Evolutionary conservation across 2,329 filamentous ascomycete genomes (phyloP), one percentile per base, ranked within the genome.

Genomic region (Fusarium sp.): DNA sequence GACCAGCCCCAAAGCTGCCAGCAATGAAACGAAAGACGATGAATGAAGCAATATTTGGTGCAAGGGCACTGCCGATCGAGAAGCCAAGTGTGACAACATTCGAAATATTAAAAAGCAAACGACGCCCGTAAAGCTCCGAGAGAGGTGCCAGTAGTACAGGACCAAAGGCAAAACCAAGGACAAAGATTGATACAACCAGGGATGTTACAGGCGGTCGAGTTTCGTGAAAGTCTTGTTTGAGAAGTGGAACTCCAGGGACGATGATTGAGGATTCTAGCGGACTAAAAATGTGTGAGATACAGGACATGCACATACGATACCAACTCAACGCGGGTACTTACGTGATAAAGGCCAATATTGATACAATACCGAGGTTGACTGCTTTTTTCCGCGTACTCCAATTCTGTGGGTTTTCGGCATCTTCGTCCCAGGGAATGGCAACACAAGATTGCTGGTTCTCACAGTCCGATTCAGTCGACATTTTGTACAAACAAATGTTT

Each of bases 191-290:
- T 0, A 61, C 53, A 10, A 61, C 46, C 2, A 61, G 58, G 1
- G 55, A 61, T 10, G 41, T 41, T 75, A 63, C 52, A 1, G 77
- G 36, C 18, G 45, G 35, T 17, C 51, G 20, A 0, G 31, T 61
- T 21, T 63, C 59, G 7, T 39, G 15, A 14, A 63, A 40, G 17
- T 61, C 59, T 3, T 55, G n/a, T 40, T 54, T 61, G 2, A 63
- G 25, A 27, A 63, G 56, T 2, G 56, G 48, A 15, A 63, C 59
- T 2, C 56, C 59, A 4, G 56, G 56, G 8, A 63, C 48, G 6
- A 63, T 63, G 31, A 63, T 25, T 4, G 59, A 55, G 0, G 59
- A 63, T 48, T 63, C 48, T 15, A 63, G 18, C 0, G 59, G 59
- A 13, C 59, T 55, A 4, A 11, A 4, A 1, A 18, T 11, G 4